Base-by-base conservation (phyloP, 192 early-diverging fungal species). In the Oehlia diaphana region DNA sequence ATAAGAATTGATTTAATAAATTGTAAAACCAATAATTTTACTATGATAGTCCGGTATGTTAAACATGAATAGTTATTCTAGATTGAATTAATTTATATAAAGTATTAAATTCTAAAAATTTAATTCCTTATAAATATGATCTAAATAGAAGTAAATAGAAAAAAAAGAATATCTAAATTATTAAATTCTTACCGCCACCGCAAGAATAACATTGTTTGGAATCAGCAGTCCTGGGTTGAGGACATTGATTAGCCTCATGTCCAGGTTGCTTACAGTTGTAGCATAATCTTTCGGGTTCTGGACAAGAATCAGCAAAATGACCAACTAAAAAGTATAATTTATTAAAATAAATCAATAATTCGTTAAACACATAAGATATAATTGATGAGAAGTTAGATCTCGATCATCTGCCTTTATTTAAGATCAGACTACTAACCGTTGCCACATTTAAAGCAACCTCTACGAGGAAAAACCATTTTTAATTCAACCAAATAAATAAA, bases 261-360 rank as follows among this genome's bases (percentile, higher is more conserved):
- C 89, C 89, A 35, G 89, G 63, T 42, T 85, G 81, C 75, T 88
- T 88, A 72, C 89, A 90, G 76, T 88, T 90, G 74, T 90, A 90
- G 70, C 89, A 90, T n/a, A 90, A 82, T 44, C 84, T 82, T 68
- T 90, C 87, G 21, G 83, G 70, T 65, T 86, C 86, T 16, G 86
- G 84, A 64, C 89, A 90, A 31, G 79, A 81, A 42, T 81, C 86
- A 33, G 87, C 89, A 75, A 83, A 85, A 63, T 90, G 89, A 31
- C 89, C 87, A 67, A 84, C 89, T 90, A 72, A 63, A 42, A 49
- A 21, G 16, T 58, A 9, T 49, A 28, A 63, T 71, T 62, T 26
- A 26, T 44, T 13, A 47, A 68, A 63, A 64, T 14, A 58, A 35
- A 76, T 21, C 23, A 37, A 61, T 28, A 49, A 19, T 9, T 23